Evolutionary conservation across 2,329 filamentous ascomycete genomes (phyloP).

Genomic region (Paraconiothyrium brasiliense): DNA sequence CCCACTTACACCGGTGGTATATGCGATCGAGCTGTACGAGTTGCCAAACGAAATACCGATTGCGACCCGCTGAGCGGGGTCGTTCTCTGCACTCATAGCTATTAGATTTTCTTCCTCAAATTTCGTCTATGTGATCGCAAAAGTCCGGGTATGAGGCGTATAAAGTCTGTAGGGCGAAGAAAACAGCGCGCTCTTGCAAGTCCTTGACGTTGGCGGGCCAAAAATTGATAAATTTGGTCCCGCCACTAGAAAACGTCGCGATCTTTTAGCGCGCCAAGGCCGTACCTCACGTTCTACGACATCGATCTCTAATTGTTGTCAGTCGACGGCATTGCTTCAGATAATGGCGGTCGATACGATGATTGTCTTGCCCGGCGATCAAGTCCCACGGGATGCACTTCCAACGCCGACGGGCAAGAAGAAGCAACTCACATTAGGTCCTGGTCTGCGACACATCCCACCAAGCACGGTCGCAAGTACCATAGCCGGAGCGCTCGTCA

Average conservation of each 20-base stretch:
- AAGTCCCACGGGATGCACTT: conserved; percentile 71
- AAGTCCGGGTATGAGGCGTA: neutral
- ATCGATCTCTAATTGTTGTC: neutral
- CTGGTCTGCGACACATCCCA: conserved; percentile 82
- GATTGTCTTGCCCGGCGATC: conserved; percentile 86
- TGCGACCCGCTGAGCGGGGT: conserved; percentile 67
- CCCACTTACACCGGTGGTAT: conserved; percentile 69
- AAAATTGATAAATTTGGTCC: conserved; percentile 9
- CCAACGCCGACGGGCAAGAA: conserved; percentile 71
- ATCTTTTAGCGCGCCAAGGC: conserved; percentile 20
- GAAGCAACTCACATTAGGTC: conserved; percentile 79
- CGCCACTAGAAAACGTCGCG: conserved; percentile 24
- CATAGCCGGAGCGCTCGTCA: conserved; percentile 72
- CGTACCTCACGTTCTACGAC: conserved; percentile 4
- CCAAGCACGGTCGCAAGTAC: conserved; percentile 76
- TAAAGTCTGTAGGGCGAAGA: conserved; percentile 7
- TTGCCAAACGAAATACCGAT: conserved; percentile 99
- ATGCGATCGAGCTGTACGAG: conserved; percentile 97
- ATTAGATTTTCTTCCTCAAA: conserved; percentile 9
- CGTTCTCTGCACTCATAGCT: conserved; percentile 62
- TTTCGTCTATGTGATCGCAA: neutral
- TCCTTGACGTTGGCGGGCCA: neutral
- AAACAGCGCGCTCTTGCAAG: neutral
- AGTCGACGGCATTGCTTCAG: conserved; percentile 5
- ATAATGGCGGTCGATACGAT: conserved; percentile 64